Base-by-base conservation (phyloP, 306 rosid species). In the Quercus alba region DNA sequence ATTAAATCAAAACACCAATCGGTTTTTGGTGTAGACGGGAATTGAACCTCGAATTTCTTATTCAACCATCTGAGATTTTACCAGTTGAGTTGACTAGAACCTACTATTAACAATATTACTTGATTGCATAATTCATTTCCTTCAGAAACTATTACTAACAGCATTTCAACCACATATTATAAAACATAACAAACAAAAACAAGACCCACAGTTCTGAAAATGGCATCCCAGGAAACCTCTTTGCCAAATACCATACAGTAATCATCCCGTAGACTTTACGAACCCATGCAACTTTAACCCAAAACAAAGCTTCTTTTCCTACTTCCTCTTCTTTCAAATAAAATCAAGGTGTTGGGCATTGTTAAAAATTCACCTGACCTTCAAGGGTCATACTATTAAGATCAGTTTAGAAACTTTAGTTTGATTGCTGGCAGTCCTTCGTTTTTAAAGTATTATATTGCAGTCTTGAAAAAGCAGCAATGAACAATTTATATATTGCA, bases 11-110 rank as follows among this genome's bases (percentile, higher is more conserved):
- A 1, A 41, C 46, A 8, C 0, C 3, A 7, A 41, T 41, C 0
- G 3, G 0, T 8, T 41, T 41, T 41, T 41, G 0, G 3, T 41
- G 0, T 8, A 8, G 0, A 0, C 0, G 1, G 3, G 0, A 8
- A 41, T 41, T 41, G 3, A 8, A 41, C 3, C 1, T 0, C 1
- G 0, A 0, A 38, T 38, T 1, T 38, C 3, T 38, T 38, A 0
- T 38, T 38, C 0, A 38, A 38, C 2, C 46, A 38, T 38, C 1
- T 7, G 0, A 41, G 0, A 41, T 3, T 41, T 41, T 41, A 41
- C 12, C 1, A 2, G 0, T 41, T 41, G 1, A 41, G 0, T 8
- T 41, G 3, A 8, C 11, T 41, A 3, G 0, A 41, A 41, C 12
- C 0, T 8, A 8, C 12, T 41, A 38, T 12, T 46, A 49, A 12